Base-by-base conservation (phyloP, 2,329 filamentous ascomycete species). In the Sclerotiophoma versabilis region DNA sequence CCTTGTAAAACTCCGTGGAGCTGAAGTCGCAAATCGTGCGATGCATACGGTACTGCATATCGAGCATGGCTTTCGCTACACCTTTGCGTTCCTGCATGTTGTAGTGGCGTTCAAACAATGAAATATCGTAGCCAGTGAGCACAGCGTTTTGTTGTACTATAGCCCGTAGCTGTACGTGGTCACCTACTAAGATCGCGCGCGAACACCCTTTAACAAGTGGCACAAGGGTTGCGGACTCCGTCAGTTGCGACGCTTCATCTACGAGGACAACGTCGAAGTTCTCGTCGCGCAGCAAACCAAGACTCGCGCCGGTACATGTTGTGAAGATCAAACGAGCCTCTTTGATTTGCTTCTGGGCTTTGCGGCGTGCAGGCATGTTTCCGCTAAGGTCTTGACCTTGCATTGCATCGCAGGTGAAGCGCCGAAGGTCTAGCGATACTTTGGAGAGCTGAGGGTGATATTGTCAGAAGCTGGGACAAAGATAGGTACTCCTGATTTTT, bases 171-270 rank as follows among this genome's bases (percentile, higher is more conserved):
- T 81, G 78, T 1, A 80, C 77, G 59, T 81, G 78, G 42, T 81
- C 79, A 0, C 78, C 79, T 1, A 81, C 78, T 0, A 81, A 59
- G 2, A 80, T 72, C 1, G 73, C 77, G 41, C 73, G 75, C n/a
- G 64, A 53, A 42, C 78, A 79, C 0, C 77, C 76, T 48, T 79
- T 80, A 9, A 76, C 69, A n/a, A 65, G 47, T 15, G 62, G 62
- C 14, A 64, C 44, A 11, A 60, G 55, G 6, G 52, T 58, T 14
- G 49, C 39, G 25, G 78, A 73, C 51, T 81, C 79, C 0, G 77
- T 80, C 49, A 77, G 77, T 54, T 81, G 79, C 2, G 79, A 81
- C 6, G 79, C 79, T 65, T 81, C 78, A 49, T 80, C 77, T 4
- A 81, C 69, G 49, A 81, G 73, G 12, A 80, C 76, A 5, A 72